Evolutionary conservation across 2,329 filamentous ascomycete genomes (phyloP), one percentile per base, ranked within the genome.

Genomic region (Zasmidium citrigriseum): DNA sequence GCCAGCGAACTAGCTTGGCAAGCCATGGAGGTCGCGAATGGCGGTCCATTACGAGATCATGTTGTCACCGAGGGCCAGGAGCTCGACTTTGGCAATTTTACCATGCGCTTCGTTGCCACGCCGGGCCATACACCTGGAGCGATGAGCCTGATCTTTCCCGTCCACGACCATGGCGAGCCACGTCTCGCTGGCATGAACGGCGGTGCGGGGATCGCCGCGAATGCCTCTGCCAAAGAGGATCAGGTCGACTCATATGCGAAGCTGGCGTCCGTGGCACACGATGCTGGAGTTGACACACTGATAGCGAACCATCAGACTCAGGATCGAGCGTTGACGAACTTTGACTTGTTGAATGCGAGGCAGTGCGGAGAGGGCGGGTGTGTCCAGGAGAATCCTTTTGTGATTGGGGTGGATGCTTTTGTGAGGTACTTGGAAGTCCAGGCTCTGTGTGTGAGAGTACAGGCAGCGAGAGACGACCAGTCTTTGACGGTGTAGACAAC

Each of bases 231-330:
- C 14, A 52, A 53, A 18, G 59, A 58, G 34, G 16, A 53, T n/a
- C 51, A 60, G 48, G 52, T 62, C 23, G 34, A 25, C 24, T 55
- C 54, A 2, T 48, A 38, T 22, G 53, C 29, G 12, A 60, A 60
- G 25, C 52, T 58, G 7, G 61, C 61, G 14, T 20, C 44, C 7
- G 38, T 54, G 3, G 52, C 55, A 5, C 18, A 23, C 4, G 54
- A 62, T 18, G 34, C 41, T 14, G 54, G 55, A 4, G 58, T 61
- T 1, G 63, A 62, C n/a, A 55, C 57, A 4, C 44, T 64, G 21
- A 49, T 65, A 3, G 58, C 58, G 14, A 64, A 62, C 41, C 61
- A 65, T 44, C 57, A 62, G 34, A 55, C 55, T 18, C 58, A 60
- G n/a, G 58, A 63, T 24, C 53, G 59, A 18, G 57, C 61, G 9